Evolutionary conservation across 345 rosid genomes (phyloP), one percentile per base, ranked within the genome.

Genomic region (Populus euphratica): DNA sequence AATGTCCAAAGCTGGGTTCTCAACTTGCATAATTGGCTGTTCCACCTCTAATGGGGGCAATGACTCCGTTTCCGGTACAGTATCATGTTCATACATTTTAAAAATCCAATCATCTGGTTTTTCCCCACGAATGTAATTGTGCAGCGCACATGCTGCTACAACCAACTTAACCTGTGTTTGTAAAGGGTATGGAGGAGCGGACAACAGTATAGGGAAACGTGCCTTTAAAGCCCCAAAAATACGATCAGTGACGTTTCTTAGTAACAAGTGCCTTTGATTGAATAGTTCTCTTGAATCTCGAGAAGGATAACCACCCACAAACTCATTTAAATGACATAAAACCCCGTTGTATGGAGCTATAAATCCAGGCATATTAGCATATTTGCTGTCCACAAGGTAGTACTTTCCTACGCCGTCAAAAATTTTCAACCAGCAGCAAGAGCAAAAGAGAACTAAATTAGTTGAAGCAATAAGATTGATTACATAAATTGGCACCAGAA

Each of bases 101-200:
- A 91, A 90, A 74, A 93, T 82, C 73, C 84, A 61, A 78, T 93
- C 97, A 73, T 90, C 97, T 0, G 95, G 95, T 78, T 89, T 89
- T 85, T 93, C 98, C 64, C 78, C 82, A 29, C 89, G 92, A 36
- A 94, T 78, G 84, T 82, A 93, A 80, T 94, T 94, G 83, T 93
- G 97, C 52, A 94, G 76, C 2, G 97, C 97, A 18, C 95, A 93
- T 0, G 97, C 88, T 9, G 90, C 98, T 31, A 94, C 89, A 18
- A 94, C 95, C 85, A 94, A 79, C 81, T 94, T 93, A 79, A 93
- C 94, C 86, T 92, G 94, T 8, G 93, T 91, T 72, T 87, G 97
- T 38, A 93, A 86, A 64, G 98, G 95, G 80, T 94, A 93, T 5
- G 97, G 97, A 68, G 98, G 98, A 82, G 97, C 94, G 23, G 95